These are phyloP conservation scores for Didymella segeticola DNA, from an alignment of 2,329 filamentous ascomycete genomes.

Conservation along the genomic window DNA sequence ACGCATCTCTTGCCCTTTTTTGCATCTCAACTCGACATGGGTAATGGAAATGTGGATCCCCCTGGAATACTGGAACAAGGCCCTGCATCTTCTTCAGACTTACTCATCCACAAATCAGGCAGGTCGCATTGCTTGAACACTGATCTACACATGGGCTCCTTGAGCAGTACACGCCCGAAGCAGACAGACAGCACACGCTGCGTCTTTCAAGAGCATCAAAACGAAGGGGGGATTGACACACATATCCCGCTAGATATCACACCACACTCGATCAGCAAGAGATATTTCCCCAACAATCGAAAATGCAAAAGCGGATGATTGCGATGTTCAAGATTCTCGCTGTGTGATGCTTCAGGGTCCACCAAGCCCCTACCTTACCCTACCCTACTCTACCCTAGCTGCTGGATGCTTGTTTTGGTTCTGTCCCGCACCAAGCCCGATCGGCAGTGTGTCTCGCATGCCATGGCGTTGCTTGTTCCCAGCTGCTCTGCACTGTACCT, in stretches of 20 bases:
- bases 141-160: neutral
- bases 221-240: no score
- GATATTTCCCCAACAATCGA: neutral
- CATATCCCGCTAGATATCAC: no score
- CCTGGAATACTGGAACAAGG: no score
- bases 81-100: no score
- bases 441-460: constrained; percentile 15
- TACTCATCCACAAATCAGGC: neutral
- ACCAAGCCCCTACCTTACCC: constrained; percentile 24
- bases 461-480: constrained; percentile 38
- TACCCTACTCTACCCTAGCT: no score
- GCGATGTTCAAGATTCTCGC: constrained; percentile 1
- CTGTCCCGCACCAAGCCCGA: constrained; percentile 27
- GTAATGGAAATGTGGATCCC: no score
- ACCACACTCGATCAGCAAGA: constrained; percentile 1
- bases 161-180: neutral
- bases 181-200: neutral
- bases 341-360: constrained; percentile 21
- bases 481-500: no score
- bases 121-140: neutral
- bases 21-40: no score
- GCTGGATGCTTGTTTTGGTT: constrained; percentile 7
- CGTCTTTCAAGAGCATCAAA: no score
- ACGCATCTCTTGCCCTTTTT: no score
- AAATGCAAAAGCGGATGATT: neutral